Conservation (phyloP, 2,329 filamentous ascomycete species). For the Xylaria sp. region DNA sequence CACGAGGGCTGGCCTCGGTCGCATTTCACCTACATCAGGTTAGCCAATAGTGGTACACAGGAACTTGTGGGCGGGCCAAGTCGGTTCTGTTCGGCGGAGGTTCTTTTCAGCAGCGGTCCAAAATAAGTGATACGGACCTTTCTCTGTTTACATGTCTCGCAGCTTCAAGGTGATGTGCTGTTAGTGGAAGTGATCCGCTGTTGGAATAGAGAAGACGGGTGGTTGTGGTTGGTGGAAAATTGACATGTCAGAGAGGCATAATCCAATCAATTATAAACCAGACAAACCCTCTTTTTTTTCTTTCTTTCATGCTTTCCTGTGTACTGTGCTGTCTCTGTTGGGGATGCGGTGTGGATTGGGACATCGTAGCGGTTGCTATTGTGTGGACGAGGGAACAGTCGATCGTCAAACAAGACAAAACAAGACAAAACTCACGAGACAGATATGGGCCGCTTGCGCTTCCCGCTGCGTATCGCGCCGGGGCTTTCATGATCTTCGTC, state of each 20-base stretch:
- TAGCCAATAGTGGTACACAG: conserved; percentile 5
- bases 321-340: too few species aligned
- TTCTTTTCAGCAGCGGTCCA: background rate
- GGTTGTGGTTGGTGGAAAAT: conserved; percentile 6
- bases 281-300: background rate
- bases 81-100: background rate
- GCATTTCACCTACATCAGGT: conserved; percentile 65
- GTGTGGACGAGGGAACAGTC: background rate
- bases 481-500: conserved; percentile 42
- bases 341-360: background rate
- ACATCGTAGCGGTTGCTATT: background rate
- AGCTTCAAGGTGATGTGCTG: conserved; percentile 51
- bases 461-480: conserved; percentile 52
- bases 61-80: background rate
- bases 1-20: conserved; percentile 76
- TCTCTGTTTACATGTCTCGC: conserved; percentile 80
- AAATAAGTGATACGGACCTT: conserved; percentile 60
- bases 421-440: conserved; percentile 55
- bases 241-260: conserved; percentile 33
- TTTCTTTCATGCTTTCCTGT: too few species aligned
- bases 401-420: conserved; percentile 7
- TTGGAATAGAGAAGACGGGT: background rate
- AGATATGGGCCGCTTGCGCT: conserved; percentile 65
- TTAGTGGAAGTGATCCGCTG: conserved; percentile 43
- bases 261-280: background rate